Base-by-base conservation (phyloP, 2,329 filamentous ascomycete species). In the Penicillium sp. region DNA sequence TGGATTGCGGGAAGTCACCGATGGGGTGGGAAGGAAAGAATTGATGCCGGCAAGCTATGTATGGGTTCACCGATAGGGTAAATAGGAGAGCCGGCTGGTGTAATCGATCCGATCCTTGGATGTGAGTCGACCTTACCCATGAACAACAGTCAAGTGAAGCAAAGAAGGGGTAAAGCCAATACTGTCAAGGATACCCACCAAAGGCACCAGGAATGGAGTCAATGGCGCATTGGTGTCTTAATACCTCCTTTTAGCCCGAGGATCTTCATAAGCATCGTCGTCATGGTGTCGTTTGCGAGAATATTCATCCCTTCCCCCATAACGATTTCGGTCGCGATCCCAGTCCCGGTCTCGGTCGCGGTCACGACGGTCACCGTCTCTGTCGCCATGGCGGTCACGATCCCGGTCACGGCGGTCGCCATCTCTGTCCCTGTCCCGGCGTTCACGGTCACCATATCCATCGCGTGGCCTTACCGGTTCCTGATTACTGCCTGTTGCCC, bases 221-320 rank as follows among this genome's bases (percentile, higher is more conserved):
- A 45, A 42, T 38, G 50, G 51, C 33, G 54, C 21, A 42, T 43
- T 42, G 30, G 42, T 43, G 47, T 35, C 30, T 58, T 74, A 85
- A 70, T 86, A 87, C 68, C 83, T 78, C 68, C 83, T 78, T 69
- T 83, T 80, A 65, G 77, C 79, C 64, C 83, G 80, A 51, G 80
- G 78, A 73, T 96, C 92, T 68, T 96, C 91, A 75, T 92, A 87
- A 63, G 84, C 83, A 70, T 86, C 86, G 68, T 88, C 88, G 52
- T 95, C 91, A 73, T 89, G 91, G 52, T 85, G 81, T 70, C 87
- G 84, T 68, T 79, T 89, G 83, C 70, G 83, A 74, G 73, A 76
- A 58, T 81, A 77, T 52, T 82, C 81, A 63, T 83, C 79, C 50
- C 80, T 76, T 62, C 77, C 74, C 57, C 69, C 71, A 48, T 78